phyloP scores from a whole-genome alignment of 345 rosid genomes.

The Combretum micranthum region DNA sequence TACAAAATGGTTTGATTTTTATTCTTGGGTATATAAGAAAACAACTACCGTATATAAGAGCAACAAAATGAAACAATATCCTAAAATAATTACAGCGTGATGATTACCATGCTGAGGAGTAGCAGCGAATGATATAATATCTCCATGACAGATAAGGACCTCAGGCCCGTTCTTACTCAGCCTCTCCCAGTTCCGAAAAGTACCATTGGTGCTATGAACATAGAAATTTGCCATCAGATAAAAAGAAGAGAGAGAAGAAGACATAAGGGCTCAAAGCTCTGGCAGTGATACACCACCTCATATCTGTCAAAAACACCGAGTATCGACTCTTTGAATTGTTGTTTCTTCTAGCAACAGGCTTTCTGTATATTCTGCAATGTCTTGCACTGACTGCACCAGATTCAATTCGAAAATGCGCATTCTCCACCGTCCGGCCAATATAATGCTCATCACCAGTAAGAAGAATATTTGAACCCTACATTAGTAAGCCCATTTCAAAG shows the following conservation, averaged over 20 bases:
- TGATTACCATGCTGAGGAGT: conserved; percentile 78
- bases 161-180: conserved; percentile 59
- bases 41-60: neutral
- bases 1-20: too few relatives aligned
- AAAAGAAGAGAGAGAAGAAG: neutral
- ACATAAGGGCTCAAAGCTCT: neutral
- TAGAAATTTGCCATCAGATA: neutral
- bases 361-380: conserved; percentile 74
- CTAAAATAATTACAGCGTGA: neutral
- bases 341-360: conserved; percentile 19
- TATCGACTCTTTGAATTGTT: conserved; percentile 16
- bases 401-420: conserved; percentile 53
- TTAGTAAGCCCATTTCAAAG: conserved; percentile 9
- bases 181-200: conserved; percentile 75
- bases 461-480: conserved; percentile 70
- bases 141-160: conserved; percentile 65
- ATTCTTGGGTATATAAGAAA: neutral
- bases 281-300: conserved; percentile 40
- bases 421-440: conserved; percentile 66
- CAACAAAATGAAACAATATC: conserved; percentile 2
- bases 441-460: conserved; percentile 65
- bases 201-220: conserved; percentile 70
- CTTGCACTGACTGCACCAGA: conserved; percentile 64
- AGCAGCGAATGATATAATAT: conserved; percentile 74
- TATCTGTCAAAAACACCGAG: conserved; percentile 68